Evolutionary conservation across 2,329 filamentous ascomycete genomes (phyloP), one percentile per base, ranked within the genome.

Genomic region (Alternaria brassicae): DNA sequence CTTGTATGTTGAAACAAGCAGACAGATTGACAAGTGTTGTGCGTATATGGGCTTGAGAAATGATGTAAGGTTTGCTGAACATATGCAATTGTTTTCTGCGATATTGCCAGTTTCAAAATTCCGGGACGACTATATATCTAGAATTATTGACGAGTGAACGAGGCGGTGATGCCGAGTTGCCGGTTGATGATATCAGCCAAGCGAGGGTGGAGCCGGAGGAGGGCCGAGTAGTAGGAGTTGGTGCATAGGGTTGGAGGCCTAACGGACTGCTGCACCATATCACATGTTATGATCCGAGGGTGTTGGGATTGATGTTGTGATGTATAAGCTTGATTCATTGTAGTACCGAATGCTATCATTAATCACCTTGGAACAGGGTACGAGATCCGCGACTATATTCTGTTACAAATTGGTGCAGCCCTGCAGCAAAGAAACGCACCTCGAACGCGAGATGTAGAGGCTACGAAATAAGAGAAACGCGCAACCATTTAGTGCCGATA

Each of bases 131-230:
- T 60, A 41, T 50, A 42, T 60, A 40, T 21, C 17, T 21, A 12
- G 17, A 7, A 13, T 27, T 32, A 2, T 15, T 25, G 19, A 48
- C n/a, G 28, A 25, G 19, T 25, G 19, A 3, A 8, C 28, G 15
- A 23, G n/a, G 32, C 23, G 28, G n/a, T 25, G 55, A 21, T 66
- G 55, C 57, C 55, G 55, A 57, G 25, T 54, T 55, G 40, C 61
- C 53, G 53, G 27, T 50, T 40, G 52, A 58, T 60, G 52, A 66
- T 21, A 55, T 63, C 60, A 61, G 61, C 60, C 58, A 63, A 63
- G 55, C 49, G 27, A 36, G 30, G 5, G 44, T 36, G 44, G 44
- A 48, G 44, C 34, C 28, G 4, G 28, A 48, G 44, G 44, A 48
- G 17, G 44, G 44, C 44, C 36, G 44, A 48, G 44, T 19, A 36